Evolutionary conservation across 306 rosid species (phyloP), one percentile per base, ranked within the genome.

Genomic region (Leucaena leucocephala): DNA sequence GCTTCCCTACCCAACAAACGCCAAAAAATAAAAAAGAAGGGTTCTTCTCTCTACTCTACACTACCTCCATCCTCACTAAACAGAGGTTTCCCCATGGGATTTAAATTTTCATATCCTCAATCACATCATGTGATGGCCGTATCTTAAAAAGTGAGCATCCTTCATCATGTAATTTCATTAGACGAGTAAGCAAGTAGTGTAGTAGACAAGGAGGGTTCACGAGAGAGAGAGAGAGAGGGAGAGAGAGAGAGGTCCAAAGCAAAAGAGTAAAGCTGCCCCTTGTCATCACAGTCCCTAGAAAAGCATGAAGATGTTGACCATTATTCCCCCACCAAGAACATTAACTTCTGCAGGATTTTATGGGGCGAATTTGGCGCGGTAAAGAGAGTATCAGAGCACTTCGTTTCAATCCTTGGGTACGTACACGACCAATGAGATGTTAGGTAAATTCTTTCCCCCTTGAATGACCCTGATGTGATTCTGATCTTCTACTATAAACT

Each of bases 271-370:
- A 80, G 88, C 79, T 72, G 66, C 71, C 73, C 5, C 72, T 44
- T 80, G 81, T 71, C 77, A 76, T 75, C 64, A 50, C 78, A 82
- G 45, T 78, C 74, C 80, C 83, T 3, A 75, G 73, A 81, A 83
- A 86, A 80, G 90, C 75, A 72, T 72, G 57, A 65, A 75, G 59
- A 78, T 72, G 77, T 87, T 87, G 83, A 87, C 76, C 72, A 85
- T 33, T 40, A 39, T 42, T 40, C 6, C 76, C 76, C 74, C 74
- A 57, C 61, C 33, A 33, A 46, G 13, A 27, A 48, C 3, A 40
- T 40, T 0, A 46, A 17, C 84, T 50, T 48, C 77, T 62, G 16
- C 59, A 64, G 57, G 22, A 40, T 54, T 54, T 69, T 80, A 71
- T 74, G 67, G 16, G 72, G 39, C 11, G 71, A 63, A 48, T 38